Evolutionary conservation across 371 early-diverging fungal species (phyloP).

Genomic region (Rhizopus stolonifer): DNA sequence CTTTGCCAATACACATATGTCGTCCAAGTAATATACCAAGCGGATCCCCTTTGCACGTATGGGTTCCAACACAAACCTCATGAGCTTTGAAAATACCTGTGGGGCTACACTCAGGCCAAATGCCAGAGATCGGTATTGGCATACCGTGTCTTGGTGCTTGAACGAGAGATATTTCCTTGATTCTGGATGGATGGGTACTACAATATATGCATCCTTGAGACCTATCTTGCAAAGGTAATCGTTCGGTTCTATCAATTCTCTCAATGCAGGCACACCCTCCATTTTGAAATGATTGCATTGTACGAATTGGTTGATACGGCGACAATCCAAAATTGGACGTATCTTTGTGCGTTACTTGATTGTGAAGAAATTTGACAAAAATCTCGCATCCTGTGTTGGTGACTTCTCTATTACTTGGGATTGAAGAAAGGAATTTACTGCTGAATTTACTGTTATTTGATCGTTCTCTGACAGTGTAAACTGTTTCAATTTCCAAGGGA

Average conservation of each 20-base stretch:
- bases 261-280: conserved; percentile 9
- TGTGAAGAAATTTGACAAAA: too few species aligned
- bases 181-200: conserved; percentile 9
- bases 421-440: background rate
- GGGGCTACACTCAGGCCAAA: too few species aligned
- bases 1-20: conserved; percentile 7
- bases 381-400: background rate
- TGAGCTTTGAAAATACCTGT: background rate
- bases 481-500: background rate
- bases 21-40: too few species aligned
- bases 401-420: conserved; percentile 2
- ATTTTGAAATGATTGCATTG: conserved; percentile 16
- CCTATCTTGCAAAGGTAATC: too few species aligned
- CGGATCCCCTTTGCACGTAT: conserved; percentile 5
- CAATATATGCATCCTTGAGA: background rate
- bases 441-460: background rate
- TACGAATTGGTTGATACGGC: conserved; percentile 1
- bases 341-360: conserved; percentile 4
- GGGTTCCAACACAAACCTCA: conserved; percentile 8
- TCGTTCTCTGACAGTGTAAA: background rate
- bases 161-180: conserved; percentile 6
- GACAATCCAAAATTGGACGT: conserved; percentile 6
- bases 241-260: conserved; percentile 8
- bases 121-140: conserved; percentile 3
- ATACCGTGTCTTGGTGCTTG: background rate